These are phyloP conservation scores for Phytopythium ostracodes DNA, from an alignment of 352 stramenopile genomes.

Conservation along the genomic window DNA sequence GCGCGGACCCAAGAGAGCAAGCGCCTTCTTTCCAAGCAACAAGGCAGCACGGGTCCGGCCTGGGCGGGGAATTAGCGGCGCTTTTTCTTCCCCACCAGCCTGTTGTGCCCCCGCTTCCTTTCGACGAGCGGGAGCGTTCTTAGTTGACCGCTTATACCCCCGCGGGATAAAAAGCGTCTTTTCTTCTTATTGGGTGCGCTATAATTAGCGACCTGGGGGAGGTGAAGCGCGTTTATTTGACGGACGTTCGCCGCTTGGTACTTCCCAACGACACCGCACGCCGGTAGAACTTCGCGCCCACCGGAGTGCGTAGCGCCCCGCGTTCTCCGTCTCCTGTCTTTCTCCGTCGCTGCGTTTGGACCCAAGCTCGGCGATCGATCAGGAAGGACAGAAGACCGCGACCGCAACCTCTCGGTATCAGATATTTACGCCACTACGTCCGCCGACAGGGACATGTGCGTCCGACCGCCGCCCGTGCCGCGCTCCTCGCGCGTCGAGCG, in stretches of 20 bases:
- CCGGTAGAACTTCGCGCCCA: not conserved
- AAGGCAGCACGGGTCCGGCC: not conserved
- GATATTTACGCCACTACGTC: not conserved
- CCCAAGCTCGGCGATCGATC: not conserved
- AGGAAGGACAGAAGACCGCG: not conserved
- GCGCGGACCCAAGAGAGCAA: not conserved
- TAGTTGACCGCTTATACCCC: too few species aligned
- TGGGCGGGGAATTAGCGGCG: not conserved
- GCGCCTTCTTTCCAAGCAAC: not conserved
- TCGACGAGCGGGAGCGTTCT: not conserved
- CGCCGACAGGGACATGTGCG: slow-evolving; percentile 27
- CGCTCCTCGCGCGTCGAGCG: slow-evolving; percentile 23
- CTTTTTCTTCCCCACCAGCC: not conserved
- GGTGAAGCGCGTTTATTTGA: not conserved
- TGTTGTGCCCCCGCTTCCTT: not conserved
- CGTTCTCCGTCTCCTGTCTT: not conserved
- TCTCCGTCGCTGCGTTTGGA: not conserved
- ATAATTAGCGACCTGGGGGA: not conserved
- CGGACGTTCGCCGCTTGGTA: not conserved
- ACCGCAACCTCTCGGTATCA: not conserved
- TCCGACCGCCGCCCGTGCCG: slow-evolving; percentile 28
- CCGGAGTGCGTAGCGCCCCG: not conserved
- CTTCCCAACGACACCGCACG: not conserved
- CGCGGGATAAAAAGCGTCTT: not conserved
- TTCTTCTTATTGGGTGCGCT: not conserved